Conservation (phyloP, 192 early-diverging fungal genomes). For the Coemansia sp. region DNA sequence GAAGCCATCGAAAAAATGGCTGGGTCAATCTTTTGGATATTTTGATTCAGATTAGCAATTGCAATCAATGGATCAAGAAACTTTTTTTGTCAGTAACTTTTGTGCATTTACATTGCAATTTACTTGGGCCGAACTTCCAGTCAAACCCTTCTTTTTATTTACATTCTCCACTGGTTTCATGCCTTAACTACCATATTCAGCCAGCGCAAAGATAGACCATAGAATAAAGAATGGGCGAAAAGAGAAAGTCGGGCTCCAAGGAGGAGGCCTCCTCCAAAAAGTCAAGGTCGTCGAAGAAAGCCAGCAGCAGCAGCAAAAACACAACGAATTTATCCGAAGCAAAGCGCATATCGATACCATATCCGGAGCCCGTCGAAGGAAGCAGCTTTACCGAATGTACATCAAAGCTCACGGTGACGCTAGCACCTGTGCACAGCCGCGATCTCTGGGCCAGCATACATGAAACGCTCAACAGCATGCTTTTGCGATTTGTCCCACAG, state of each 20-base stretch:
- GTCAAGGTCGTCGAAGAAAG: conserved; percentile 23
- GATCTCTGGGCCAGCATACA: conserved; percentile 42
- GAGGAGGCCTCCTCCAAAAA: conserved; percentile 27
- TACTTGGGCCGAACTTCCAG: no score
- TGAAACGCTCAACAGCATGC: conserved; percentile 55
- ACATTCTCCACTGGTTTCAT: background rate
- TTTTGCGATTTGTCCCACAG: conserved; percentile 75
- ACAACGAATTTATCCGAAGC: background rate
- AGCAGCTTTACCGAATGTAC: conserved; percentile 50
- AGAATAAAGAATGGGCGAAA: conserved; percentile 36
- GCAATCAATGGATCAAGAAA: background rate
- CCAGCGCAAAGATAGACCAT: background rate
- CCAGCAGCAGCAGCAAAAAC: conserved; percentile 12
- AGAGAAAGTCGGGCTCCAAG: conserved; percentile 41
- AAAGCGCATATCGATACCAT: conserved; percentile 18
- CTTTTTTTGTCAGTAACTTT: background rate
- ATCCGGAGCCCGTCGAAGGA: conserved; percentile 21
- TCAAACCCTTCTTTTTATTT: no score
- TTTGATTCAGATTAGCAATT: background rate
- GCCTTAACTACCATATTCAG: background rate
- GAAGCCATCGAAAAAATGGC: no score
- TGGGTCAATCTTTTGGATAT: background rate
- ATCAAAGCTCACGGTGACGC: conserved; percentile 37
- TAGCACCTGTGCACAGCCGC: conserved; percentile 41
- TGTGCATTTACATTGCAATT: no score